Conservation (phyloP, 148 eudicot genomes). For the Spergularia marina region DNA sequence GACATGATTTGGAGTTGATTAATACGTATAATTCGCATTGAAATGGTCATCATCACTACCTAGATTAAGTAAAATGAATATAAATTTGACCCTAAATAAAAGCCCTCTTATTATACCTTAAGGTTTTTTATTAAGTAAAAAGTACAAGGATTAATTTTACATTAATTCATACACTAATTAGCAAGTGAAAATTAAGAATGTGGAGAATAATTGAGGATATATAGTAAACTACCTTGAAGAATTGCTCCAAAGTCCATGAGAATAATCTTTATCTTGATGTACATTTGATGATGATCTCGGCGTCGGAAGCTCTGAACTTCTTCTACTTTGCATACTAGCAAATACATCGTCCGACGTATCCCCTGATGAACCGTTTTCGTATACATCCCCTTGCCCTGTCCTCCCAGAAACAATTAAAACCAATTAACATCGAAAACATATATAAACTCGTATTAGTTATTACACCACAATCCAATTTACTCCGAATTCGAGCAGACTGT, state of each 20-base stretch:
- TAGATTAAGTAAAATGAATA: neutral
- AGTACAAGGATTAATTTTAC: too few relatives aligned
- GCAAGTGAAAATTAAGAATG: too few relatives aligned
- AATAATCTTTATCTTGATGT: slow-evolving; percentile 45
- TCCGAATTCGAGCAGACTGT: too few relatives aligned
- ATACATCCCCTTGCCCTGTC: slow-evolving; percentile 58
- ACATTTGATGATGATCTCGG: slow-evolving; percentile 27
- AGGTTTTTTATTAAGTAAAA: too few relatives aligned
- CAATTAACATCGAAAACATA: neutral
- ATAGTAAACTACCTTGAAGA: slow-evolving; percentile 60
- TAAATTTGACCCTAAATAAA: neutral
- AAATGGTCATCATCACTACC: too few relatives aligned
- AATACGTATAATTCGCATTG: too few relatives aligned
- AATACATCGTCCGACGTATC: slow-evolving; percentile 79
- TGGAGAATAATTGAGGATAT: neutral
- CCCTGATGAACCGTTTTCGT: slow-evolving; percentile 81
- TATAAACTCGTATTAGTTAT: neutral
- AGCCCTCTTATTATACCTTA: too few relatives aligned
- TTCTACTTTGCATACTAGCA: slow-evolving; percentile 44
- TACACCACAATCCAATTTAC: neutral
- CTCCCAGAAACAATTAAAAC: neutral
- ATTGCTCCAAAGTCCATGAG: slow-evolving; percentile 86
- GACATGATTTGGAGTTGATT: too few relatives aligned
- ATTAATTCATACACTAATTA: too few relatives aligned
- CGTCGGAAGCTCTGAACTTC: slow-evolving; percentile 43